phyloP scores from a whole-genome alignment of 192 early-diverging fungal genomes.

The Coemansia sp. region DNA sequence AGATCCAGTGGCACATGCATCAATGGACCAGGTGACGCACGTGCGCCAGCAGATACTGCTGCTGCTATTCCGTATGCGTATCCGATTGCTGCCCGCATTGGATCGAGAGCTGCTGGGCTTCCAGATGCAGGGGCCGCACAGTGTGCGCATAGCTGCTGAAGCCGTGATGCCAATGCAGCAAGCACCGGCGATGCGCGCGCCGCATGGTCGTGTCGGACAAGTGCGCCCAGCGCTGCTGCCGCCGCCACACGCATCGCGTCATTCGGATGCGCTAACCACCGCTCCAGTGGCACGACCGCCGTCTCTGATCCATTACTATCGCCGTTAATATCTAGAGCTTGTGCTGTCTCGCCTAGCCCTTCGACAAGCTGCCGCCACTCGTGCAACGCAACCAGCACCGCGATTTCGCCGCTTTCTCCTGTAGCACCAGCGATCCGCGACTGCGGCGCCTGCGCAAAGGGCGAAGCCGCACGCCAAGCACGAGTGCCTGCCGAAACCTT shows the following conservation, averaged over 20 bases:
- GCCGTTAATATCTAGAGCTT: background rate
- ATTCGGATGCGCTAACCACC: constrained; percentile 66
- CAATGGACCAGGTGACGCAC: constrained; percentile 33
- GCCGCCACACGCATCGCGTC: constrained; percentile 73
- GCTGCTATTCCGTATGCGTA: constrained; percentile 68
- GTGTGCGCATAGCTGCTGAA: constrained; percentile 72
- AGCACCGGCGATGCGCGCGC: constrained; percentile 64
- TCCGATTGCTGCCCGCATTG: constrained; percentile 59
- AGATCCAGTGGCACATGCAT: constrained; percentile 67
- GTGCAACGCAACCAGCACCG: constrained; percentile 66
- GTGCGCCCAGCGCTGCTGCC: constrained; percentile 66
- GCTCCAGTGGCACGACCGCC: constrained; percentile 64
- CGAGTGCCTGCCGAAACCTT: background rate
- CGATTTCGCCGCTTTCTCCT: background rate
- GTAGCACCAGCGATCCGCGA: constrained; percentile 29
- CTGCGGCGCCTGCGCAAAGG: constrained; percentile 61
- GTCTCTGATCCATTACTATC: background rate
- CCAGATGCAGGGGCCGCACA: background rate
- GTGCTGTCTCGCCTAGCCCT: constrained; percentile 64
- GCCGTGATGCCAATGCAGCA: constrained; percentile 60
- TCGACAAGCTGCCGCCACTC: constrained; percentile 71
- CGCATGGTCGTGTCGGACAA: constrained; percentile 50
- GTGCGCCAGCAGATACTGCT: constrained; percentile 41
- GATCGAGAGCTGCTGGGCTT: constrained; percentile 42
- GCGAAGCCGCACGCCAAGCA: constrained; percentile 56